Percentiles rank a stretch among this genome's conserved stretches.
phyloP scores from a whole-genome alignment of 345 rosid species.

The Populus nigra region DNA sequence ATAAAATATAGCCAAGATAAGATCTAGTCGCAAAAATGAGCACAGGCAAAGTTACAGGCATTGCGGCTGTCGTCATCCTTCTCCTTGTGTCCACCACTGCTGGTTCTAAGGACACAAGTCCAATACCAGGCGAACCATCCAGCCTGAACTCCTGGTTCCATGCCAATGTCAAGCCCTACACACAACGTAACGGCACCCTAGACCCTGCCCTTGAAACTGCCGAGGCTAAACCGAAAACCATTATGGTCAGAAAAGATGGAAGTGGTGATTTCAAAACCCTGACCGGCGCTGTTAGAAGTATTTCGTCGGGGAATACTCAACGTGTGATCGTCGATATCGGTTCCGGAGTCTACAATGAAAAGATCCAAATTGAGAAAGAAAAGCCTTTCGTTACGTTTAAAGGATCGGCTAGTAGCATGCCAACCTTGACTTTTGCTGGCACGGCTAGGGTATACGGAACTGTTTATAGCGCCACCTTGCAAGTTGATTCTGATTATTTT shows the following conservation, averaged over 20 bases:
- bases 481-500: slow-evolving; percentile 57
- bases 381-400: slow-evolving; percentile 53
- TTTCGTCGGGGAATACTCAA: slow-evolving; percentile 40
- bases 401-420: slow-evolving; percentile 41
- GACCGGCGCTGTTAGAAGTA: slow-evolving; percentile 47
- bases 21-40: neutral
- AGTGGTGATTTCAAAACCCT: slow-evolving; percentile 47
- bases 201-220: slow-evolving; percentile 48
- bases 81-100: neutral
- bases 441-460: slow-evolving; percentile 56
- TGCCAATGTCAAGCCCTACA: slow-evolving; percentile 29
- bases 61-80: neutral
- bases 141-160: slow-evolving; percentile 42
- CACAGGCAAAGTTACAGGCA: neutral
- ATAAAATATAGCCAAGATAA: neutral
- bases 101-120: slow-evolving; percentile 19
- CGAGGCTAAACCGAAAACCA: slow-evolving; percentile 31
- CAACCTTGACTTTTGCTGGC: slow-evolving; percentile 40
- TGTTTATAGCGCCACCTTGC: slow-evolving; percentile 59
- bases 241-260: slow-evolving; percentile 46
- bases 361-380: slow-evolving; percentile 36
- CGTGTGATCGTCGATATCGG: slow-evolving; percentile 55
- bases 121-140: slow-evolving; percentile 37
- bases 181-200: slow-evolving; percentile 33
- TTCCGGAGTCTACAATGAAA: slow-evolving; percentile 51